phyloP scores from a whole-genome alignment of 208 protist genomes.

The Naegleria lovaniensis region DNA sequence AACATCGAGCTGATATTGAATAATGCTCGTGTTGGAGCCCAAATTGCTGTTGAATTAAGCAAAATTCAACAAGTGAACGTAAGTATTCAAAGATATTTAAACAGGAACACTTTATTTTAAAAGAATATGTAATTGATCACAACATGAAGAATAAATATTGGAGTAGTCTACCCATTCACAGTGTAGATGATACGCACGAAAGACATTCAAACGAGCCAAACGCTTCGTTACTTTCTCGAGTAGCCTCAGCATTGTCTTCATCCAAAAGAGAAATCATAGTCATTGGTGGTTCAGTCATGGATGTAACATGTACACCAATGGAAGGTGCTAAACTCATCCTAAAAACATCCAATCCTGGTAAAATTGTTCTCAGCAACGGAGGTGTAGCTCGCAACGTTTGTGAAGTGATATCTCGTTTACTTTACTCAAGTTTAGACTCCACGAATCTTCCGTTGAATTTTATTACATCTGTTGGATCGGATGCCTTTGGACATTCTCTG shows the following conservation, averaged over 20 bases:
- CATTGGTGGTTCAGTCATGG: neutral
- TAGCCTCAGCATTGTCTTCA: neutral
- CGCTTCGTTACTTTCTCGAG: neutral
- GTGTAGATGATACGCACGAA: neutral
- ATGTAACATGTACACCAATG: neutral
- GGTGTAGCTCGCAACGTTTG: neutral
- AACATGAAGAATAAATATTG: neutral
- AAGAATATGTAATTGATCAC: neutral
- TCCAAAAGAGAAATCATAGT: neutral
- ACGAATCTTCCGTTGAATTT: neutral
- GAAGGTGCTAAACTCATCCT: neutral
- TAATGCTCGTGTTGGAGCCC: conserved; percentile 59
- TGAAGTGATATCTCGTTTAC: neutral
- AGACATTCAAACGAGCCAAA: neutral
- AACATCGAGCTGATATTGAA: conserved; percentile 62
- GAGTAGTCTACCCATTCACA: too few species aligned
- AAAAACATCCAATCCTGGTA: neutral
- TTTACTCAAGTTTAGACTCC: neutral
- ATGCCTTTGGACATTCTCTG: conserved; percentile 11
- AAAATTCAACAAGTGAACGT: neutral
- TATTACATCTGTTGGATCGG: neutral
- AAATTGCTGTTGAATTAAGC: conserved; percentile 47
- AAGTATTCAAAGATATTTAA: neutral
- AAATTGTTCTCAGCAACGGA: neutral
- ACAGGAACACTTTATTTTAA: neutral